These are phyloP conservation scores for Candida odintsovae DNA, from an alignment of 805 yeast genomes.

Conservation along the genomic window DNA sequence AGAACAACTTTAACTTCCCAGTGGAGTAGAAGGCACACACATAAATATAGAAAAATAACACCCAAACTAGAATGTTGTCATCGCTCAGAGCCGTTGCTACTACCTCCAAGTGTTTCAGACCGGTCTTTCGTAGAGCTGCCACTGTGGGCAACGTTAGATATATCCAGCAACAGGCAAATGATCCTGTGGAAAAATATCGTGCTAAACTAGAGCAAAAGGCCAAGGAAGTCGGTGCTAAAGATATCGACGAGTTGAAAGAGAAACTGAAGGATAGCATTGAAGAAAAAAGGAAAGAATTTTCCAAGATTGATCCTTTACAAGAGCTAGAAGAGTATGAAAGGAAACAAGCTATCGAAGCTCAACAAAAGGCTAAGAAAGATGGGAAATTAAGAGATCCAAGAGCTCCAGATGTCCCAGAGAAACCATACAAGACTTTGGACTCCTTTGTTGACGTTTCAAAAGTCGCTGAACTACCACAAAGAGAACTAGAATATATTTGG, in stretches of 20 bases:
- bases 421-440: constrained; percentile 65
- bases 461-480: constrained; percentile 43
- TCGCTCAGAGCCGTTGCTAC: background rate
- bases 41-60: too few species aligned
- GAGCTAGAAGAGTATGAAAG: constrained; percentile 56
- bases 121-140: constrained; percentile 10
- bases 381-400: constrained; percentile 30
- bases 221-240: constrained; percentile 34
- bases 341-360: constrained; percentile 25
- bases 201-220: constrained; percentile 34
- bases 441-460: constrained; percentile 71
- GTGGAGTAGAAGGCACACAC: too few species aligned
- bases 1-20: background rate
- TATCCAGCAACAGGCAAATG: constrained; percentile 6
- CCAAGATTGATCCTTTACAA: constrained; percentile 61
- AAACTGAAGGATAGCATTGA: constrained; percentile 59
- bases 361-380: constrained; percentile 18
- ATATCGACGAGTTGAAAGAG: constrained; percentile 55
- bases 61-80: background rate
- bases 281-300: constrained; percentile 47
- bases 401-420: constrained; percentile 31
- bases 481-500: constrained; percentile 81
- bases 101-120: constrained; percentile 1
- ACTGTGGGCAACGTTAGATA: constrained; percentile 13
- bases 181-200: constrained; percentile 26